These are phyloP conservation scores for Purpureocillium takamizusanense DNA, from an alignment of 2,329 filamentous ascomycete genomes.

Conservation along the genomic window DNA sequence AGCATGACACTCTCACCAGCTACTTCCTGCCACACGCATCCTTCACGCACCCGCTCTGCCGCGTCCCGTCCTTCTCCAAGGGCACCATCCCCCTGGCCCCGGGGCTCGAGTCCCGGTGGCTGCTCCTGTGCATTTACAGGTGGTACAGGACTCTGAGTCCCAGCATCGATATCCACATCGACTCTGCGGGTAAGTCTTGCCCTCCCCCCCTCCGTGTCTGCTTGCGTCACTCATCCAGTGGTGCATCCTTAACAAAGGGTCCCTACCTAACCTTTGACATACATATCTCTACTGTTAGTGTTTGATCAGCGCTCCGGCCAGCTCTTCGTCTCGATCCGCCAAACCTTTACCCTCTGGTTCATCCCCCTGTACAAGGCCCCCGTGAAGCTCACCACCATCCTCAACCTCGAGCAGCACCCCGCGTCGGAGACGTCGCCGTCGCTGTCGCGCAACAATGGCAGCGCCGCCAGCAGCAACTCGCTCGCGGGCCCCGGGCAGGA, in stretches of 20 bases:
- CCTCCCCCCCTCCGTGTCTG: conserved; percentile 8
- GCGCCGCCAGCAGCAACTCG: conserved; percentile 6
- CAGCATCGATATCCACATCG: conserved; percentile 56
- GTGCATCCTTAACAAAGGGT: no score
- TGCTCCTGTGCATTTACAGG: conserved; percentile 62
- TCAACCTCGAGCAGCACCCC: conserved; percentile 46
- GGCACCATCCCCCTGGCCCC: conserved; percentile 30
- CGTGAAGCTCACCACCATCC: conserved; percentile 59
- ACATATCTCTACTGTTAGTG: no score
- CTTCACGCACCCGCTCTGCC: conserved; percentile 73
- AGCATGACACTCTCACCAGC: conserved; percentile 54
- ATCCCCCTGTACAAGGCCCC: conserved; percentile 65
- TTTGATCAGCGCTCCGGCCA: conserved; percentile 56
- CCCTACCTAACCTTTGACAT: no score
- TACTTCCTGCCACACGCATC: conserved; percentile 66
- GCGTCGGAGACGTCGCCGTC: conserved; percentile 11
- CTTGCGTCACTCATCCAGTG: no score
- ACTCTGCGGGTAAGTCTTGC: conserved; percentile 36
- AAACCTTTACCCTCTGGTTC: conserved; percentile 70
- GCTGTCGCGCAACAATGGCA: conserved; percentile 2
- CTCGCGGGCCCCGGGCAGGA: conserved; percentile 10
- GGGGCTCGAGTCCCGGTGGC: conserved; percentile 50
- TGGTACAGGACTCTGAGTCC: conserved; percentile 84
- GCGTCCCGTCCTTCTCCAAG: conserved; percentile 47
- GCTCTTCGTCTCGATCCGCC: conserved; percentile 67